Evolutionary conservation across 1,284 basidiomycete genomes (phyloP).

Genomic region (Porodaedalea pini): DNA sequence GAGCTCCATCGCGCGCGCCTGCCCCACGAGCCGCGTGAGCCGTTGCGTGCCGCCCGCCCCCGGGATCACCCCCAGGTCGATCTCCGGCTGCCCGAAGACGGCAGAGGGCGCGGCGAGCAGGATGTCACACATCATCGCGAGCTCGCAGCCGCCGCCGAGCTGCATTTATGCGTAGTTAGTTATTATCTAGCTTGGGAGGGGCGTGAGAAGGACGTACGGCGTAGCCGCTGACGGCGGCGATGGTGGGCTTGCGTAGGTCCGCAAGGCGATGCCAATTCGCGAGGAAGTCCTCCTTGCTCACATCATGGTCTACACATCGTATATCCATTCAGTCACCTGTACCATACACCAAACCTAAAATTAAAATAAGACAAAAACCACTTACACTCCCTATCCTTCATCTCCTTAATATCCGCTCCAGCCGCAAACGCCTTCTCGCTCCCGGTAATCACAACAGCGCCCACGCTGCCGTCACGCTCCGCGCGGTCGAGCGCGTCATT

Average conservation of each 20-base stretch:
- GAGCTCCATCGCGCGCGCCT: slow-evolving; percentile 95
- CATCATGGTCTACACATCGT: slow-evolving; percentile 64
- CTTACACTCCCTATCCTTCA: slow-evolving; percentile 87
- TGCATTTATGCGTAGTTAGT: slow-evolving; percentile 27
- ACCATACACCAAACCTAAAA: background rate
- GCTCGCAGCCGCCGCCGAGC: slow-evolving; percentile 96
- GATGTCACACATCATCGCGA: slow-evolving; percentile 97
- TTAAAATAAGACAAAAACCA: slow-evolving; percentile 15
- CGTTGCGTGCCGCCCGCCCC: slow-evolving; percentile 85
- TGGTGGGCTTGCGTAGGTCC: slow-evolving; percentile 84
- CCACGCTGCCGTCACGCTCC: slow-evolving; percentile 68
- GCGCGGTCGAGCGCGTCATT: slow-evolving; percentile 72
- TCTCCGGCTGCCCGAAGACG: slow-evolving; percentile 95
- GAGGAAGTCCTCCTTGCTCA: slow-evolving; percentile 87
- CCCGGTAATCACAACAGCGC: slow-evolving; percentile 92
- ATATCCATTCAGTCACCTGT: background rate
- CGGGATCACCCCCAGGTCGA: slow-evolving; percentile 95
- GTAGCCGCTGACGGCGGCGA: slow-evolving; percentile 94
- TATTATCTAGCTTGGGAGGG: slow-evolving; percentile 7
- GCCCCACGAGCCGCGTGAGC: slow-evolving; percentile 84
- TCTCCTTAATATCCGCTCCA: slow-evolving; percentile 91
- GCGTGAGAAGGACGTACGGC: slow-evolving; percentile 57
- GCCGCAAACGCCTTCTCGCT: slow-evolving; percentile 93
- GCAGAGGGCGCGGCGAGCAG: slow-evolving; percentile 93
- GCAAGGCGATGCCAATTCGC: slow-evolving; percentile 83